Base-by-base conservation (phyloP, 768 basidiomycete species). In the Psilocybe cyanescens region DNA sequence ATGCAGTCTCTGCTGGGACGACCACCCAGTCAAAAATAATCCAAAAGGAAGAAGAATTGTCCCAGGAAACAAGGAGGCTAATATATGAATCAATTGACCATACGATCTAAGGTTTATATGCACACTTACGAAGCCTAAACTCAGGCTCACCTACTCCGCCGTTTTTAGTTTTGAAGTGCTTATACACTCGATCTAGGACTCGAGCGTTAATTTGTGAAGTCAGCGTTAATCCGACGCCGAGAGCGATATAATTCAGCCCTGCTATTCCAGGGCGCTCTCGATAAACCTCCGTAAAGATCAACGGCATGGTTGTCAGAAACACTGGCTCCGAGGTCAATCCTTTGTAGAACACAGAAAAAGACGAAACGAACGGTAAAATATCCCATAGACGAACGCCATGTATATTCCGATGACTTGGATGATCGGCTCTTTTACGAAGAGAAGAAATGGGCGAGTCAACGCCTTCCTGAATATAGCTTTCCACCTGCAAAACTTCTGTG, bases 11-110 rank as follows among this genome's bases (percentile, higher is more conserved):
- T 76, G 66, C 64, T 89, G 75, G 4, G 87, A 86, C 0, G 84
- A 77, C 90, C 92, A 94, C 1, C 92, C 92, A 3, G 85, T 71
- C 5, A 94, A 76, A 17, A 94, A 72, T 11, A 93, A 73, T 0
- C 91, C 92, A 12, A 85, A 71, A 0, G 94, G 91, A 9, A 92
- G 76, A 4, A 86, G 11, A 24, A 88, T 62, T 0, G 85, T 82
- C 0, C 84, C 88, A 1, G 85, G 78, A 7, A 89, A 61, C 81
- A 90, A 84, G 0, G 82, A 74, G 0, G 86, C 88, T 90, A 47
- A 8, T 31, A 12, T 16, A 16, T 47, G 65, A 62, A 55, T 44
- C 31, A 6, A 12, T 14, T 24, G 67, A 31, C 8, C 16, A 24
- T 19, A 9, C 14, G 8, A 33, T 16, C 17, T 1, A n/a, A 3